Conservation (phyloP, 768 basidiomycete genomes). For the Rhodotorula babjevae region DNA sequence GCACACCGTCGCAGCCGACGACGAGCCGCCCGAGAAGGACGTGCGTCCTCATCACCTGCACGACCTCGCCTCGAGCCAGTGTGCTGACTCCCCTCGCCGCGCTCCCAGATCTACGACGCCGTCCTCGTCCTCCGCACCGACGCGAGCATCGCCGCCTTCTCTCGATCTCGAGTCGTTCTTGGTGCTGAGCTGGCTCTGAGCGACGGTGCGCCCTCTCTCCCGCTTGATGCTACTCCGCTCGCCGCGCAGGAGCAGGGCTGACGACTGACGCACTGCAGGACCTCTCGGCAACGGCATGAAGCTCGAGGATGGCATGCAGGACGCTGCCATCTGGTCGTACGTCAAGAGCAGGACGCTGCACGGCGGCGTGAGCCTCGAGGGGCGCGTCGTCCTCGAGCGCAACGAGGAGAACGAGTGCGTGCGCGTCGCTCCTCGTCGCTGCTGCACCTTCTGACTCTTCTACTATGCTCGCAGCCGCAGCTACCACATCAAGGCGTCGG, state of each 20-base stretch:
- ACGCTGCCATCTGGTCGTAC: conserved; percentile 7
- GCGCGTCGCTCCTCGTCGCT: background rate
- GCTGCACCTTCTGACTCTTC: too few species aligned
- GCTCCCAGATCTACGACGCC: conserved; percentile 33
- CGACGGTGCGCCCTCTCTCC: conserved; percentile 1
- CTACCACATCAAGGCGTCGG: background rate
- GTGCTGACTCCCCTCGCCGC: background rate
- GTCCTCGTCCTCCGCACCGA: conserved; percentile 35
- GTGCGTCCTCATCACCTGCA: background rate
- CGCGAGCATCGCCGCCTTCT: conserved; percentile 21
- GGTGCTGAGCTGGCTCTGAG: conserved; percentile 16
- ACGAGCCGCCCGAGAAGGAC: conserved; percentile 12
- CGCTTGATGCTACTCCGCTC: background rate
- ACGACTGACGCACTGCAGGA: background rate
- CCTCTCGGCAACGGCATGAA: conserved; percentile 25
- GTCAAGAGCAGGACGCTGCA: conserved; percentile 1
- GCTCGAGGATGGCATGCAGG: background rate
- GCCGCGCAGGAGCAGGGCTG: background rate
- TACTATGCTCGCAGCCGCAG: background rate
- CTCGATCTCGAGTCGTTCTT: background rate
- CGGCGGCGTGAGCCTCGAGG: background rate
- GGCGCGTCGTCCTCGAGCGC: conserved; percentile 22
- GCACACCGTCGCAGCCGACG: conserved; percentile 6
- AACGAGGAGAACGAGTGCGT: conserved; percentile 27
- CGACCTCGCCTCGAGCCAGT: background rate